A percentile compares a stretch with the other conserved stretches of the same genome.
Conservation (phyloP, 140 eudicot genomes). For the Ambrosia hybrid region DNA sequence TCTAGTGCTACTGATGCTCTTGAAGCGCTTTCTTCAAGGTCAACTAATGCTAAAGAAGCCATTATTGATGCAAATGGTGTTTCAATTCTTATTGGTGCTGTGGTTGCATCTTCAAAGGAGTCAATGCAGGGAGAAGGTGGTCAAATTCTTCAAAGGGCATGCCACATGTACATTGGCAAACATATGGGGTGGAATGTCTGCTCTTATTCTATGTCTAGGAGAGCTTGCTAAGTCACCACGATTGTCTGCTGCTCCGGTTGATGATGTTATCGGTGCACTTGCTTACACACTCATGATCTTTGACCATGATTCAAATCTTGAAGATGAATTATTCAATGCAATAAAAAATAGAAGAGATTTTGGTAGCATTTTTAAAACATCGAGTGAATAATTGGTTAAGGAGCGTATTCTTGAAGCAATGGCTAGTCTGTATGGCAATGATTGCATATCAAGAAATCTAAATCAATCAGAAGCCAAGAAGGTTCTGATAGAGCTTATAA, state of each 20-base stretch:
- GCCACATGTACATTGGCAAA: conserved; percentile 67
- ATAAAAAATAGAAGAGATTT: conserved; percentile 42
- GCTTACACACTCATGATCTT: conserved; percentile 73
- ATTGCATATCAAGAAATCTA: conserved; percentile 39
- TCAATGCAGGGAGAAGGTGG: conserved; percentile 78
- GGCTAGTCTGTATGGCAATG: conserved; percentile 73
- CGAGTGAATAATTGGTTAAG: conserved; percentile 61
- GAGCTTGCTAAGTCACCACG: conserved; percentile 65
- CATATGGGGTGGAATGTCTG: conserved; percentile 73
- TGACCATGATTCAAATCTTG: conserved; percentile 35
- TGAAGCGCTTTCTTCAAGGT: conserved; percentile 61
- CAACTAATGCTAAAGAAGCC: conserved; percentile 51
- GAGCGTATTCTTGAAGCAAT: conserved; percentile 82
- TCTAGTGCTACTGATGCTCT: conserved; percentile 88
- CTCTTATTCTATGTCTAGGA: conserved; percentile 56
- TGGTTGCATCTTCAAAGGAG: conserved; percentile 87
- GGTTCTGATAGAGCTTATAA: conserved; percentile 62
- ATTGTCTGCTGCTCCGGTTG: conserved; percentile 53
- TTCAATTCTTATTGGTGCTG: conserved; percentile 60
- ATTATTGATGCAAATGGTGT: conserved; percentile 65
- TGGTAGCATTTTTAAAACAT: conserved; percentile 53
- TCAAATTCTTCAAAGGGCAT: conserved; percentile 56
- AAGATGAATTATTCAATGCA: conserved; percentile 53
- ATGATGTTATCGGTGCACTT: conserved; percentile 79
- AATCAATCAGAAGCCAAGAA: conserved; percentile 69